Conservation (phyloP, 371 early-diverging fungal species). For the Haplosporangium sp. region DNA sequence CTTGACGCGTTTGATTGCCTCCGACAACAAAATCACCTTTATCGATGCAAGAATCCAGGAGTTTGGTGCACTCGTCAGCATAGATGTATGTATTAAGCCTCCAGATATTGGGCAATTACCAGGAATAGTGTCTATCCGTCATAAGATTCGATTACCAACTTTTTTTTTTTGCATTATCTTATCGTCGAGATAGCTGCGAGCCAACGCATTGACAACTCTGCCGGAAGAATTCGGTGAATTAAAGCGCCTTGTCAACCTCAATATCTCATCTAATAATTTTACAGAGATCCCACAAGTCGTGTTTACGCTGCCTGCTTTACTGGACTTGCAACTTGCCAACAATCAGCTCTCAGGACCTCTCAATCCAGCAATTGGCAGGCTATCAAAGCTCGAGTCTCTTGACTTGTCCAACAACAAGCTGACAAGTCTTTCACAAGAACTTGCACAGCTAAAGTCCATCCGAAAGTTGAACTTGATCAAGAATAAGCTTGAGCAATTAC, state of each 20-base stretch:
- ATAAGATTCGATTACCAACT: not conserved
- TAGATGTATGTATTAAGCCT: slow-evolving; percentile 69
- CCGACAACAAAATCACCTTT: slow-evolving; percentile 72
- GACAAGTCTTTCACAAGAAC: slow-evolving; percentile 60
- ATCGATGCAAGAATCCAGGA: slow-evolving; percentile 74
- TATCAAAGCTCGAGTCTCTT: slow-evolving; percentile 62
- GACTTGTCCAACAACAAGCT: slow-evolving; percentile 76
- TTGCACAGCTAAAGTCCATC: slow-evolving; percentile 59
- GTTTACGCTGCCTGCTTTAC: slow-evolving; percentile 55
- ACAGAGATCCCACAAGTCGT: slow-evolving; percentile 60
- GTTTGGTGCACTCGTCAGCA: slow-evolving; percentile 68
- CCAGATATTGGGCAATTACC: not conserved
- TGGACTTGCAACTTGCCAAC: slow-evolving; percentile 63
- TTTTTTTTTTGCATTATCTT: not conserved
- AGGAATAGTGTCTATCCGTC: not conserved
- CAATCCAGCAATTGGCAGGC: slow-evolving; percentile 48
- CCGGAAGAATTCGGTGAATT: slow-evolving; percentile 63
- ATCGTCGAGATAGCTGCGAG: slow-evolving; percentile 60
- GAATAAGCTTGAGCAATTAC: slow-evolving; percentile 66
- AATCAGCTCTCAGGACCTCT: slow-evolving; percentile 59
- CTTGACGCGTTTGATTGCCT: slow-evolving; percentile 71
- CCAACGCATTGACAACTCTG: slow-evolving; percentile 63
- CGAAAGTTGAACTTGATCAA: slow-evolving; percentile 69
- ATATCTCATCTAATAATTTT: slow-evolving; percentile 64
- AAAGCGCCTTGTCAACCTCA: slow-evolving; percentile 59